Base-by-base conservation (phyloP, 2,329 filamentous ascomycete genomes). In the Sclerotinia glacialis region DNA sequence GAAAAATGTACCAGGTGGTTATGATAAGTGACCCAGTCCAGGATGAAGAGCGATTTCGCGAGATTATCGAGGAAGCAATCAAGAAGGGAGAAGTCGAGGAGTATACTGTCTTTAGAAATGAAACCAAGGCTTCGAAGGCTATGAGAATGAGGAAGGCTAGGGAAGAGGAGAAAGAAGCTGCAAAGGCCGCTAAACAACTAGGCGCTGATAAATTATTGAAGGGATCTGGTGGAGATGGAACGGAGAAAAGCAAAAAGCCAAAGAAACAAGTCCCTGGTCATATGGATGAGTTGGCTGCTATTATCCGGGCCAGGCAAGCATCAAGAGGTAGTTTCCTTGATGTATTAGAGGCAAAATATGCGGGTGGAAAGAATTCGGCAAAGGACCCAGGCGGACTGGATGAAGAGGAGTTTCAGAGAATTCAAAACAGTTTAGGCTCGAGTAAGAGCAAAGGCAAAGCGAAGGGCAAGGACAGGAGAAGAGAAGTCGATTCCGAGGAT, bases 1-100 rank as follows among this genome's bases (percentile, higher is more conserved):
- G 90, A 73, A 79, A 78, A 23, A 79, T 99, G 0, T 98, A 96
- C 78, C 86, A 93, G 75, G 80, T 81, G 0, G 89, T 99, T 50
- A 96, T 99, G 88, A 83, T 97, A 54, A 96, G 92, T 72, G 85
- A 94, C 74, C 88, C 93, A 12, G 76, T 92, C 2, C 87, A 90
- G 64, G 95, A 99, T 72, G 95, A 99, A 72, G 88, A 90, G 65
- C 84, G 95, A 11, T 97, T 97, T 79, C 85, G 92, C 18, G 78
- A 75, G 21, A 91, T 96, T 54, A 92, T 99, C 65, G 86, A 96
- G 74, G 82, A 86, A 46, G 95, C 93, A 3, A 95, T 99, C 74
- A 81, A 83, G 46, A 82, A 80, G 5, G 86, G 86, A 1, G 86
- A 91, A 47, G 89, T 96, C 0, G 78, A 87, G 53, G 80, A 81